A percentile compares a stretch with the other conserved stretches of the same genome.
Evolutionary conservation across 192 early-diverging fungal species (phyloP).

Genomic region (Coemansia sp.): DNA sequence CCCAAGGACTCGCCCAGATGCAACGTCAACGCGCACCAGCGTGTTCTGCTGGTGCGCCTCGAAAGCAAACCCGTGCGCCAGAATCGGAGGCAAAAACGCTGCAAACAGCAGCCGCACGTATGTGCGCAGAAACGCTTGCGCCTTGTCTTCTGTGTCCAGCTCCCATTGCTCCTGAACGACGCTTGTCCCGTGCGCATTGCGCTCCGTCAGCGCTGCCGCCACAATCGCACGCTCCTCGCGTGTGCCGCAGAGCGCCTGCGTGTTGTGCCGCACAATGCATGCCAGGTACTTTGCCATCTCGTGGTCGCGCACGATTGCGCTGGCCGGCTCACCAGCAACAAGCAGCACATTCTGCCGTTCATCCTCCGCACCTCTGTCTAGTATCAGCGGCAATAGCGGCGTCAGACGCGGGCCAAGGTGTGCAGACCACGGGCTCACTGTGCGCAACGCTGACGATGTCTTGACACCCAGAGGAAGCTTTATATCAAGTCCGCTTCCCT

Average conservation of each 20-base stretch:
- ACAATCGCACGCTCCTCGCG: constrained; percentile 52
- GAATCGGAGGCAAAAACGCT: constrained; percentile 61
- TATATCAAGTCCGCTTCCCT: constrained; percentile 33
- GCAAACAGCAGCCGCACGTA: constrained; percentile 56
- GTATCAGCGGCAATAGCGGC: constrained; percentile 42
- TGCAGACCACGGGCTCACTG: constrained; percentile 63
- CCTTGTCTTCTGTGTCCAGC: constrained; percentile 47
- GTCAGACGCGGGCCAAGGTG: constrained; percentile 60
- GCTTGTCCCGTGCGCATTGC: constrained; percentile 39
- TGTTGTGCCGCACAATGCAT: constrained; percentile 58
- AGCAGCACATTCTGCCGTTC: constrained; percentile 40
- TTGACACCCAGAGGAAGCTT: constrained; percentile 66
- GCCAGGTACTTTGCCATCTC: constrained; percentile 65
- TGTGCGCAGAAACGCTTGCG: constrained; percentile 45
- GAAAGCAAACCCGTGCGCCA: constrained; percentile 65
- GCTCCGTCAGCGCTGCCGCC: constrained; percentile 60
- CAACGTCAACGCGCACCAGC: constrained; percentile 56
- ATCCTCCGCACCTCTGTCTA: constrained; percentile 5
- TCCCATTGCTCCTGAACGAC: constrained; percentile 52
- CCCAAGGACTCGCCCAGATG: constrained; percentile 53
- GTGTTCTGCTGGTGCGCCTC: constrained; percentile 68
- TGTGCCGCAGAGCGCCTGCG: constrained; percentile 36
- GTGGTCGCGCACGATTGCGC: constrained; percentile 51
- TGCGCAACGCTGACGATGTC: constrained; percentile 65
- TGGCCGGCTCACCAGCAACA: constrained; percentile 59